Evolutionary conservation across 331 rosid genomes (phyloP).

Genomic region (Quercus tomentella): DNA sequence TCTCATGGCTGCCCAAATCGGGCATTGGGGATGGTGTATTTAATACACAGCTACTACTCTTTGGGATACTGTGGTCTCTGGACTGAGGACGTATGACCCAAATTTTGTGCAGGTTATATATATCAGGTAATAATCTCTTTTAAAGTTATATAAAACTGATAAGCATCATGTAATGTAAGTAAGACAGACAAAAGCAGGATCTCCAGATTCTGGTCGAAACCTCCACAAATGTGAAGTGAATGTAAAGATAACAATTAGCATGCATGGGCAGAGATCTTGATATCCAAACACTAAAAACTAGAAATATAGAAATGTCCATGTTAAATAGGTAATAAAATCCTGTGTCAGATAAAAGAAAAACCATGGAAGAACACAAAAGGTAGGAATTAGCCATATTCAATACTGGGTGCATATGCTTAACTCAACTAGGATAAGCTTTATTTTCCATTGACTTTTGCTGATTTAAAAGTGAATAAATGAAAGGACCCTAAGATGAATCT

Average conservation of each 20-base stretch:
- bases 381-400: background rate
- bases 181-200: too few species aligned
- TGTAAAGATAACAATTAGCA: background rate
- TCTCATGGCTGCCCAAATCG: too few species aligned
- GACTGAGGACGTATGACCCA: too few species aligned
- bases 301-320: background rate
- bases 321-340: background rate
- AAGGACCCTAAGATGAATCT: background rate
- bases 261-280: background rate
- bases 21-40: too few species aligned
- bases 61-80: too few species aligned
- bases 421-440: too few species aligned
- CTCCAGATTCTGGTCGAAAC: background rate
- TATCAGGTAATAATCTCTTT: too few species aligned
- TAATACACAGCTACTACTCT: too few species aligned
- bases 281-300: background rate
- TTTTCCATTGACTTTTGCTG: too few species aligned
- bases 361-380: background rate
- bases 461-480: background rate
- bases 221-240: background rate
- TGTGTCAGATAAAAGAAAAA: background rate
- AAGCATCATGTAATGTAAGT: too few species aligned
- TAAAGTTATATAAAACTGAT: too few species aligned
- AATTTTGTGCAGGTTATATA: too few species aligned
- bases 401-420: background rate